A percentile compares a stretch with the other conserved stretches of the same genome.
These are phyloP conservation scores for Phoma sp. DNA, from an alignment of 2,329 filamentous ascomycete genomes.

Conservation along the genomic window DNA sequence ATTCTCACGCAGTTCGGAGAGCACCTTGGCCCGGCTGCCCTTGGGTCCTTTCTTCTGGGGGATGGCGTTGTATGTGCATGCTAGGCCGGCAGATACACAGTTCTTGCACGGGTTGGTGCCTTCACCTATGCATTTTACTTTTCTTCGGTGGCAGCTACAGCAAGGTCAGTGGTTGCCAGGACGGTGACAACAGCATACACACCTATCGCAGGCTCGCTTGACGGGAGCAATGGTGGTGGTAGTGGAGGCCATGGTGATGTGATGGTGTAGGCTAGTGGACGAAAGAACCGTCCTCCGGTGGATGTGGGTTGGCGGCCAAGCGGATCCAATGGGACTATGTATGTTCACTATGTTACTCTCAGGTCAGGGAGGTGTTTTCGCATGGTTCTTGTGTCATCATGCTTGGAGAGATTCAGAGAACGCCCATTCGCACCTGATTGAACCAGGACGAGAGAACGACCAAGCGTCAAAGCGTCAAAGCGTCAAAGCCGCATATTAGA, in stretches of 20 bases:
- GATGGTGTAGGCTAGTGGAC: conserved; percentile 25
- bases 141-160: conserved; percentile 55
- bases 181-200: conserved; percentile 20
- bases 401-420: conserved; percentile 33
- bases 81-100: conserved; percentile 64
- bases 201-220: conserved; percentile 55
- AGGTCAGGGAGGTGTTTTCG: conserved; percentile 35
- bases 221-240: conserved; percentile 46
- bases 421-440: conserved; percentile 41
- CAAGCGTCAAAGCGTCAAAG: conserved; percentile 47
- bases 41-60: conserved; percentile 71
- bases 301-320: conserved; percentile 31
- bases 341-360: conserved; percentile 40
- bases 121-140: conserved; percentile 61
- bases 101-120: conserved; percentile 65
- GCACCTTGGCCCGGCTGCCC: conserved; percentile 67
- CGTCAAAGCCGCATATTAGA: conserved; percentile 45
- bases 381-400: conserved; percentile 46
- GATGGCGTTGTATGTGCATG: conserved; percentile 70
- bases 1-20: conserved; percentile 66
- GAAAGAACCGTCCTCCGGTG: conserved; percentile 33
- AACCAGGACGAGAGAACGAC: conserved; percentile 43
- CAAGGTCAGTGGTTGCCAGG: conserved; percentile 21
- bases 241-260: conserved; percentile 38
- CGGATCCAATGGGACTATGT: conserved; percentile 39